These are phyloP conservation scores for Cryoendolithus antarcticus DNA, from an alignment of 2,329 filamentous ascomycete genomes.

Conservation along the genomic window DNA sequence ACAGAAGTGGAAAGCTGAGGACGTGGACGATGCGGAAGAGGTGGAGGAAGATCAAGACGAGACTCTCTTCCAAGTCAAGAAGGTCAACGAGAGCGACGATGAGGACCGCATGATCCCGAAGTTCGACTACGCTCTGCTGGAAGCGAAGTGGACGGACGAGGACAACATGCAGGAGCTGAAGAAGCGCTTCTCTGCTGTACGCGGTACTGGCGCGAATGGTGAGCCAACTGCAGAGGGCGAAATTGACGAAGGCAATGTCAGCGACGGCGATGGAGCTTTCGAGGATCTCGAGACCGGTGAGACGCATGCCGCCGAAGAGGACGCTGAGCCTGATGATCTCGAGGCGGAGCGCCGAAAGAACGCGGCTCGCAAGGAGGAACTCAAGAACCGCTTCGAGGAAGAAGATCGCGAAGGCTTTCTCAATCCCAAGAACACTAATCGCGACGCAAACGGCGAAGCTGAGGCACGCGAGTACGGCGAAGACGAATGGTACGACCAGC, in stretches of 20 bases:
- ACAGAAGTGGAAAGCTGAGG: conserved; percentile 64
- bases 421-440: conserved; percentile 72
- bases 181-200: conserved; percentile 61
- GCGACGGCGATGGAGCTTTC: conserved; percentile 67
- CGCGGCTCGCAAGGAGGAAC: conserved; percentile 82
- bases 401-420: conserved; percentile 94
- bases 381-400: conserved; percentile 89
- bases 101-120: conserved; percentile 71
- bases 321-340: conserved; percentile 42
- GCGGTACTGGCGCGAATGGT: conserved; percentile 39
- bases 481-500: conserved; percentile 96
- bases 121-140: conserved; percentile 69
- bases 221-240: conserved; percentile 38
- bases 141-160: conserved; percentile 71
- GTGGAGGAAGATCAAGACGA: conserved; percentile 48
- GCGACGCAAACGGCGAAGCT: conserved; percentile 50
- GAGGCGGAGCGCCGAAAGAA: conserved; percentile 85
- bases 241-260: conserved; percentile 41
- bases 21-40: conserved; percentile 38
- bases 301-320: conserved; percentile 32
- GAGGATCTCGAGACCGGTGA: conserved; percentile 76
- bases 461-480: conserved; percentile 77
- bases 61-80: conserved; percentile 51
- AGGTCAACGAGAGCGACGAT: conserved; percentile 34
- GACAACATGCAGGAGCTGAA: conserved; percentile 66